Base-by-base conservation (phyloP, 495 filamentous ascomycete genomes). In the Podospora anserina region DNA sequence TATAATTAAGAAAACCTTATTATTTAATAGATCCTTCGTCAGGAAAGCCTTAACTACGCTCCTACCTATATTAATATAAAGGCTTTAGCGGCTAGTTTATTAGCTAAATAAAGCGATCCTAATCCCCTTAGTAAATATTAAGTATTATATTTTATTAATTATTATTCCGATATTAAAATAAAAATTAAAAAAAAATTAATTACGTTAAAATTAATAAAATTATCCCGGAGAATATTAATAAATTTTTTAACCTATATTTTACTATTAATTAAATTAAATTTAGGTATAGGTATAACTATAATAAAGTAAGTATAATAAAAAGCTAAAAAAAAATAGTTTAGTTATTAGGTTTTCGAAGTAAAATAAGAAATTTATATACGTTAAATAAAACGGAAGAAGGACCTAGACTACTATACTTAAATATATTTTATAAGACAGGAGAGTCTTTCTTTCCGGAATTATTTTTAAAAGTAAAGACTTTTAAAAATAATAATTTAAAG, bases 381-480 rank as follows among this genome's bases (percentile, higher is more conserved):
- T 15, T 16, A 66, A 65, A 65, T 9, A 56, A 20, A 15, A n/a
- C 5, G 20, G 26, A 9, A n/a, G 0, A 19, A 61, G 34, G 0
- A 49, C 3, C 11, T 70, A 61, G 65, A 70, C 39, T 13, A 54
- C 61, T 39, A 20, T 70, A 26, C 0, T 71, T 18, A 44, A 71
- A 63, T 71, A 62, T 59, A 63, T 71, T 44, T 66, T 39, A 1
- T 56, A 44, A 13, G 27, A 20, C 4, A 63, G 66, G 9, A 4
- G 5, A 23, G 13, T 5, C n/a, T 1, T 49, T 71, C n/a, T 16
- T 2, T 15, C 63, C 59, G 19, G 11, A 20, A 19, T 66, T 44
- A 71, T 71, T 60, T 68, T 68, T 26, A 71, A 66, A 39, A 66
- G 66, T 0, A 55, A 32, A 9, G 66, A n/a, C 49, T 13, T 71